Conservation (phyloP, 2,329 filamentous ascomycete genomes). For the Fusarium sp. region DNA sequence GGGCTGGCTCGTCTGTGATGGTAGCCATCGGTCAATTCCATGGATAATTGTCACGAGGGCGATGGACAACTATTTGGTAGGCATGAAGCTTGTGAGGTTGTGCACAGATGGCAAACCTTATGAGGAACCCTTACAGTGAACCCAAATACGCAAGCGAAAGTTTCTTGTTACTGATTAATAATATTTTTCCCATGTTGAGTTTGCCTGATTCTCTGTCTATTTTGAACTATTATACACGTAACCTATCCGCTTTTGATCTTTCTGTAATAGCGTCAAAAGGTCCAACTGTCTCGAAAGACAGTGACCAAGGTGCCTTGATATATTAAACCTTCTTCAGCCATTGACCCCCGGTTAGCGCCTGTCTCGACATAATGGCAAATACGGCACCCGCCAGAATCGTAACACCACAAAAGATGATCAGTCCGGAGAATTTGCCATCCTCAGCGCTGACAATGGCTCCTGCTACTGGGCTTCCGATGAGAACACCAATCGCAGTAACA, state of each 20-base stretch:
- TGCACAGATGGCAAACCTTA: not conserved
- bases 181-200: not conserved
- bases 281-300: not conserved
- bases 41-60: no score
- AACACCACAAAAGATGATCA: slow-evolving; percentile 4
- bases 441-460: slow-evolving; percentile 24
- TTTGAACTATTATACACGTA: not conserved
- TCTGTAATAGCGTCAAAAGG: not conserved
- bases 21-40: not conserved
- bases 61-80: fast-evolving
- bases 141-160: not conserved
- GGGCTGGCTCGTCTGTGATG: not conserved
- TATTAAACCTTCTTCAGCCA: not conserved
- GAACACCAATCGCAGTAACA: slow-evolving; percentile 16
- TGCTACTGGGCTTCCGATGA: slow-evolving; percentile 37
- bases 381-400: not conserved
- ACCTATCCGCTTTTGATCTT: not conserved
- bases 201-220: not conserved
- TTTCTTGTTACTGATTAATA: not conserved
- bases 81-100: not conserved
- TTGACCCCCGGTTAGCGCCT: not conserved
- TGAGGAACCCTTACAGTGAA: not conserved
- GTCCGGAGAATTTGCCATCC: not conserved
- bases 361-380: not conserved
- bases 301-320: not conserved